Evolutionary conservation across 2,329 filamentous ascomycete genomes (phyloP).

Genomic region (Fusarium compactum): DNA sequence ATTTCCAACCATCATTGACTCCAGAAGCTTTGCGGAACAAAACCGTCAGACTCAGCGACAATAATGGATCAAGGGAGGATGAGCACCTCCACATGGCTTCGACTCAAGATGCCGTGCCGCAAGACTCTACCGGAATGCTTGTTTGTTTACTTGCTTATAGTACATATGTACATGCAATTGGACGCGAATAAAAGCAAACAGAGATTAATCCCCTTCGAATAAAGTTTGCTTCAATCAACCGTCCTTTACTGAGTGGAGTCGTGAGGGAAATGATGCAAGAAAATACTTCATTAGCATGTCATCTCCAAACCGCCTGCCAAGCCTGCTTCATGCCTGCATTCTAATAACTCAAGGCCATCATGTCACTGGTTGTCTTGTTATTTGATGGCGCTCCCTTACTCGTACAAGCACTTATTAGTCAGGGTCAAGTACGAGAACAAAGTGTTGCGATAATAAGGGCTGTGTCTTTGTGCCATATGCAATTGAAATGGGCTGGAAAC

Average conservation of each 20-base stretch:
- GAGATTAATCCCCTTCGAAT: background rate
- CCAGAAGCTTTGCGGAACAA: constrained; percentile 43
- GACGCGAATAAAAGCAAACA: background rate
- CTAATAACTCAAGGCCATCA: background rate
- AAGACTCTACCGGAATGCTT: background rate
- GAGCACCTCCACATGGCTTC: constrained; percentile 42
- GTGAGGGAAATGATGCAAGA: constrained; percentile 23
- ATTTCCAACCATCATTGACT: constrained; percentile 26
- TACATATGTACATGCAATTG: background rate
- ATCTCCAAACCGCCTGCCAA: constrained; percentile 1
- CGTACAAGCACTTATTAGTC: constrained; percentile 1
- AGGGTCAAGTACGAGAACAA: constrained; percentile 13
- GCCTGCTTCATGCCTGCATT: background rate
- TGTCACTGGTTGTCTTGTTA: background rate
- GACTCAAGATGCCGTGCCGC: constrained; percentile 43
- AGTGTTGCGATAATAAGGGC: constrained; percentile 9
- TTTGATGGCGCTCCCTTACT: background rate
- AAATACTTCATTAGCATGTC: background rate
- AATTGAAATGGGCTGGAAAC: background rate
- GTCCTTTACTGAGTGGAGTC: constrained; percentile 16
- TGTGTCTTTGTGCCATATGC: constrained; percentile 5
- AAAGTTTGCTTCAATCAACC: constrained; percentile 4
- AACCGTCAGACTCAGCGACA: constrained; percentile 28
- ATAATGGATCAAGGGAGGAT: constrained; percentile 6
- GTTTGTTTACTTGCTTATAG: background rate